Evolutionary conservation across 345 rosid species (phyloP), one percentile per base, ranked within the genome.

Genomic region (Syzygium oleosum): DNA sequence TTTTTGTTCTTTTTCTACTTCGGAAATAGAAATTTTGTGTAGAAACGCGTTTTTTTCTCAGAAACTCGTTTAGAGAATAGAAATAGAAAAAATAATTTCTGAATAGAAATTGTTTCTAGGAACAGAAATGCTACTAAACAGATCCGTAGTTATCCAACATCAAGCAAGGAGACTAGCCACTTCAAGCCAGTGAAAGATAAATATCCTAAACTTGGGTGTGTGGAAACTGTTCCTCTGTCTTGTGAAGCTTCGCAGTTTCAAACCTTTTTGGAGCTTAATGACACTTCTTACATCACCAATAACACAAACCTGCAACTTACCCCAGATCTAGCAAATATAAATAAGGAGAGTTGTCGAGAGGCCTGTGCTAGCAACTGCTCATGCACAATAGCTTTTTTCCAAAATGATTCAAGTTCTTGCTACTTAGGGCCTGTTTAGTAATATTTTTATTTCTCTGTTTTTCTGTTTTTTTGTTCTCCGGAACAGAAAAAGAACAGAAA

Each of bases 291-390:
- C 56, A 78, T 54, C 68, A 31, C 31, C 84, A 16, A 21, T 25
- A 10, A 34, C 41, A 12, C 29, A 27, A 23, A 51, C 12, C 25
- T 10, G 23, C 34, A 84, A 10, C 14, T 17, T 13, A 27, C 3
- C 19, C 51, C 51, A 2, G n/a, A 79, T 52, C 52, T 38, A 3
- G 17, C n/a, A 22, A 87, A 77, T 23, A 27, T 17, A n/a, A n/a
- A 77, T 46, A 25, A 23, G 38, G 29, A 11, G 49, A 88, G 86
- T 13, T 88, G 91, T 84, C 61, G 49, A 52, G 27, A 31, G 27
- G 88, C 84, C 23, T 87, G 89, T 85, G 22, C 87, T 38, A 80
- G 31, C 9, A 88, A 91, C 41, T 91, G 88, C 78, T 87, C 91
- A 15, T 89, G 93, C 87, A 87, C 80, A 80, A 84, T 90, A 16